Base-by-base conservation (phyloP, 2,329 filamentous ascomycete species). In the Ilyonectria robusta region DNA sequence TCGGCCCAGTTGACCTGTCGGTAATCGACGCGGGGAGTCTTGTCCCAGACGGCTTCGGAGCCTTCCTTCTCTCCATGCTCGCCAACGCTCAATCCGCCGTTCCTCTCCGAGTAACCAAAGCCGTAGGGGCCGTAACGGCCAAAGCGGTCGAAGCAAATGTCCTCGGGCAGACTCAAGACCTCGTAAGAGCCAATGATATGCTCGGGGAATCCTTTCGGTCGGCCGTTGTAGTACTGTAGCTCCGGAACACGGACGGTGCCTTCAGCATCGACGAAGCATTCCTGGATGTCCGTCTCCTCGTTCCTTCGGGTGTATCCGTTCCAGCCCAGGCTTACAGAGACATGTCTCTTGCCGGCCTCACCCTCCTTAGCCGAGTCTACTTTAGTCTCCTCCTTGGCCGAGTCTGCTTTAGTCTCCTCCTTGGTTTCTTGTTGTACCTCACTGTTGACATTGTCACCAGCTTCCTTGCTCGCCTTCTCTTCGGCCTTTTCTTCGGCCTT, bases 101-200 rank as follows among this genome's bases (percentile, higher is more conserved):
- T 90, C 65, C 90, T 90, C 37, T 87, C 84, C 35, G 92, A 93
- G 79, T 98, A 98, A 9, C 95, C 95, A 68, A 94, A 89, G 0
- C 95, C 95, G 74, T 99, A 99, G 0, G 95, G 93, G 0, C 94
- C 95, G 33, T 96, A 89, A 70, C 94, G 89, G 3, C 95, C 95
- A 78, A 93, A 97, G 2, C 96, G 88, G 73, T 99, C 96, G 77
- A 97, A 98, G 82, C 96, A 99, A 53, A 98, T 89, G 75, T 97
- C 92, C 71, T 97, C 89, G 19, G 92, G 89, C 40, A 98, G 83
- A 0, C 91, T 92, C 13, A 98, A 81, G 46, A 95, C 80, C 10
- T 94, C 90, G 75, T 97, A 95, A 0, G 94, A 97, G n/a, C 96
- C 96, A 76, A 95, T 88, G 2, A 93, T 89, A 65, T 94, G 89